phyloP scores from a whole-genome alignment of 2,329 filamentous ascomycete genomes.

The Exophiala alcalophila region DNA sequence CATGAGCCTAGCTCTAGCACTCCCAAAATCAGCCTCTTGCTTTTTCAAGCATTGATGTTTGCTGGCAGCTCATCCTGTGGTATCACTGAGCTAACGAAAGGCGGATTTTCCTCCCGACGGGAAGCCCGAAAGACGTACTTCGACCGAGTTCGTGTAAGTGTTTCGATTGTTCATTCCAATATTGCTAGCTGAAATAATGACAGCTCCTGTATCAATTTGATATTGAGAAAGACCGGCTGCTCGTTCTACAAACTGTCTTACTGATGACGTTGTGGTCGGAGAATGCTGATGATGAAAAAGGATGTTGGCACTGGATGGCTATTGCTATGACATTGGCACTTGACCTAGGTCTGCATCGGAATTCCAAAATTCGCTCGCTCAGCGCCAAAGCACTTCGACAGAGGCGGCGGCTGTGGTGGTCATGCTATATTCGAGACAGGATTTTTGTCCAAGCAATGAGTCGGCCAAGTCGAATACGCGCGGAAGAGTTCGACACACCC shows the following conservation, averaged over 20 bases:
- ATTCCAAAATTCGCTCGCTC: too few relatives aligned
- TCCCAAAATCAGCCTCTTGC: slow-evolving; percentile 66
- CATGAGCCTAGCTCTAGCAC: slow-evolving; percentile 51
- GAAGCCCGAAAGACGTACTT: slow-evolving; percentile 13
- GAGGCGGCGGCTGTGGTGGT: too few relatives aligned
- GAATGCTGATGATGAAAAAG: slow-evolving; percentile 91
- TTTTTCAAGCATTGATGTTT: slow-evolving; percentile 95
- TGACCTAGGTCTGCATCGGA: slow-evolving; percentile 86
- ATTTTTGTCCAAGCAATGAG: too few relatives aligned
- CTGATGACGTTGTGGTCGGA: slow-evolving; percentile 98
- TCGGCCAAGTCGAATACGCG: too few relatives aligned
- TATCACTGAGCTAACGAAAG: slow-evolving; percentile 79
- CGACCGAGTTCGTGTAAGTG: slow-evolving; percentile 14
- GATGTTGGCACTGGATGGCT: slow-evolving; percentile 99
- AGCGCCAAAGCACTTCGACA: too few relatives aligned
- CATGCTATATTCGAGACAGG: too few relatives aligned
- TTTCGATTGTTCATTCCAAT: not conserved
- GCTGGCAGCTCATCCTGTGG: slow-evolving; percentile 85
- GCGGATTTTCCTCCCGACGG: slow-evolving; percentile 34
- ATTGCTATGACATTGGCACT: slow-evolving; percentile 88
- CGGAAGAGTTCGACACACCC: too few relatives aligned
- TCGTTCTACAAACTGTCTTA: slow-evolving; percentile 80
- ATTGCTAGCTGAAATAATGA: not conserved
- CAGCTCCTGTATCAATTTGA: slow-evolving; percentile 90
- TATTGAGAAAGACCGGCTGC: slow-evolving; percentile 83